Evolutionary conservation across 164 flowering plant genomes (phyloP), one percentile per base, ranked within the genome.

Genomic region (Aristolochia fimbriata): DNA sequence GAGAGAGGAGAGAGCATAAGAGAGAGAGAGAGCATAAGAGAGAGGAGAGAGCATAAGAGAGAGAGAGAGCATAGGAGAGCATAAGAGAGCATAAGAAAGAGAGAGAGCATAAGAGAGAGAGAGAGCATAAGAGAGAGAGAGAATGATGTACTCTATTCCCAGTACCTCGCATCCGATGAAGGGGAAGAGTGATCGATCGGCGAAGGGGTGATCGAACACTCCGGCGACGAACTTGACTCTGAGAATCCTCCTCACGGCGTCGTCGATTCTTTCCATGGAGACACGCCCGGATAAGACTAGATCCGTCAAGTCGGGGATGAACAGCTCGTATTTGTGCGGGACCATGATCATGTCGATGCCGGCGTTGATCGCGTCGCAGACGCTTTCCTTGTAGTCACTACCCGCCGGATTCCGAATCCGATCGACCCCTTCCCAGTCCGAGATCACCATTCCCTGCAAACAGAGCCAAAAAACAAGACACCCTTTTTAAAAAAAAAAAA

Each of bases 291-390:
- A 54, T 14, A 55, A 15, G 3, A 73, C 71, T 19, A 65, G 71
- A 13, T 41, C 47, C 11, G 58, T 63, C 25, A 73, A 45, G 25
- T 60, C 68, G 7, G 31, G 33, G 15, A 73, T 60, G 63, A 71
- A 73, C 30, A 21, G 55, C 21, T 41, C 20, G 51, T 62, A 76
- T 15, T 61, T 51, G 16, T 22, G 6, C 15, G 80, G 80, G 33
- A 68, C 67, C 75, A 76, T 73, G 51, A 74, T 64, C 78, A 74
- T 74, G 68, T 74, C 77, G 24, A 68, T 61, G 22, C 77, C 74
- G 2, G 80, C 77, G 45, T 51, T 64, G 55, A 77, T 64, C 23
- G 67, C 65, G 4, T 58, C 59, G 48, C 19, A 23, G 25, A 74
- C 65, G 14, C 72, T 47, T 8, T 71, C 31, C 51, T 47, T 59